Base-by-base conservation (phyloP, 495 filamentous ascomycete genomes). In the Entonaema liquescens region DNA sequence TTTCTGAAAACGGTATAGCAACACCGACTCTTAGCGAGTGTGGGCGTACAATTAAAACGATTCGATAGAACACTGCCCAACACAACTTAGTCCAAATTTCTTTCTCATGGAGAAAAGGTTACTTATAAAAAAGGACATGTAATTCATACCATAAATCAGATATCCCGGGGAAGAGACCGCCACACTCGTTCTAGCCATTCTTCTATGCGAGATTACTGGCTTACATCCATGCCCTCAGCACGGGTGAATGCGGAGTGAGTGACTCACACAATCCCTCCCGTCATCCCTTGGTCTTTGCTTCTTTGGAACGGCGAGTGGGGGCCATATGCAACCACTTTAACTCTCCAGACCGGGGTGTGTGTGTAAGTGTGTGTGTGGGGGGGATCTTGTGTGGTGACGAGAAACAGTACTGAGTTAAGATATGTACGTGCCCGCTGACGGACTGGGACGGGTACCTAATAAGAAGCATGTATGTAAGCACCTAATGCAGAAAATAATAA, bases 301-400 rank as follows among this genome's bases (percentile, higher is more conserved):
- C 49, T 29, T 49, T 28, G 47, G 23, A 35, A 19, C 29, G 28
- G 28, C 49, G 57, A 17, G 52, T 68, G 66, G 62, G 61, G 56
- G 49, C 50, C 44, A 36, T 68, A 66, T 70, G 67, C 62, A 71
- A 67, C 47, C 70, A 69, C 66, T 70, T 70, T 70, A 74, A 67
- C 61, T 62, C 28, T 12, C 9, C 19, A 28, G 40, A 58, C 60
- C 49, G 42, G 60, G 54, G 59, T 50, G 21, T 42, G 29, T 5
- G 11, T 11, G 19, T 56, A 33, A 4, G 28, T 19, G 17, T 35
- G 5, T 31, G 8, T 33, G 28, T 55, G 28, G 26, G 26, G 25
- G 21, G 47, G 11, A 26, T 31, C 31, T 33, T 33, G 11, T 1
- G 31, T 33, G n/a, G n/a, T n/a, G n/a, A n/a, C n/a, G n/a, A n/a